phyloP scores from a whole-genome alignment of 2,329 filamentous ascomycete species.

The Ophiobolus disseminans region DNA sequence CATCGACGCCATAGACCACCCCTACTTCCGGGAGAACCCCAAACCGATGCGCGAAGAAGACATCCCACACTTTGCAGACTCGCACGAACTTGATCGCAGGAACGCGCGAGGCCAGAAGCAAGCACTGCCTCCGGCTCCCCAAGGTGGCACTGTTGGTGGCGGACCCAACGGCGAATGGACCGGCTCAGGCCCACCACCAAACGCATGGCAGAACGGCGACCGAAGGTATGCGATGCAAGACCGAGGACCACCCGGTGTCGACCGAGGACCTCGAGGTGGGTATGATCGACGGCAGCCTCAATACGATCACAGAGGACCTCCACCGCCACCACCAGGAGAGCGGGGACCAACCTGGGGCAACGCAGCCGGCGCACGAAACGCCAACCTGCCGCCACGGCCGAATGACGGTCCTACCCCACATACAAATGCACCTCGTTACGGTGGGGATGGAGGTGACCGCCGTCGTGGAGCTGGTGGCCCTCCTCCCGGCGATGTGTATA shows the following conservation, averaged over 20 bases:
- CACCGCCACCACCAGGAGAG: constrained; percentile 46
- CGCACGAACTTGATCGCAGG: constrained; percentile 92
- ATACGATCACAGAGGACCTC: constrained; percentile 40
- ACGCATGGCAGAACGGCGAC: constrained; percentile 45
- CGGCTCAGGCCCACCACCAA: constrained; percentile 48
- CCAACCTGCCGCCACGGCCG: constrained; percentile 45
- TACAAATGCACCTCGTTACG: constrained; percentile 45
- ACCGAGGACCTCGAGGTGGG: constrained; percentile 36
- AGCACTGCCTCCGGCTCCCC: constrained; percentile 85
- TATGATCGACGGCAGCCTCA: constrained; percentile 37
- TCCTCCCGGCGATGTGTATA: constrained; percentile 52
- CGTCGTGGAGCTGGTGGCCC: constrained; percentile 25
- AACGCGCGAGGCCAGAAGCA: constrained; percentile 88
- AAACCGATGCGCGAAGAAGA: constrained; percentile 82
- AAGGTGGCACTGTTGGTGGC: constrained; percentile 87
- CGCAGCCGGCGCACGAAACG: constrained; percentile 28
- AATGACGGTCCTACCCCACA: constrained; percentile 45
- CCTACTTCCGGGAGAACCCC: constrained; percentile 84
- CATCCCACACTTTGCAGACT: constrained; percentile 90
- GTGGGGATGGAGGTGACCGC: constrained; percentile 29
- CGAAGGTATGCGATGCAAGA: constrained; percentile 45
- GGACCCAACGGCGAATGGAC: constrained; percentile 68
- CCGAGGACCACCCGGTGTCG: constrained; percentile 49
- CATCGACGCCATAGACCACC: constrained; percentile 88
- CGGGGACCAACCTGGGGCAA: constrained; percentile 44